Evolutionary conservation across 768 basidiomycete genomes (phyloP).

Genomic region (Roridomyces roridus): DNA sequence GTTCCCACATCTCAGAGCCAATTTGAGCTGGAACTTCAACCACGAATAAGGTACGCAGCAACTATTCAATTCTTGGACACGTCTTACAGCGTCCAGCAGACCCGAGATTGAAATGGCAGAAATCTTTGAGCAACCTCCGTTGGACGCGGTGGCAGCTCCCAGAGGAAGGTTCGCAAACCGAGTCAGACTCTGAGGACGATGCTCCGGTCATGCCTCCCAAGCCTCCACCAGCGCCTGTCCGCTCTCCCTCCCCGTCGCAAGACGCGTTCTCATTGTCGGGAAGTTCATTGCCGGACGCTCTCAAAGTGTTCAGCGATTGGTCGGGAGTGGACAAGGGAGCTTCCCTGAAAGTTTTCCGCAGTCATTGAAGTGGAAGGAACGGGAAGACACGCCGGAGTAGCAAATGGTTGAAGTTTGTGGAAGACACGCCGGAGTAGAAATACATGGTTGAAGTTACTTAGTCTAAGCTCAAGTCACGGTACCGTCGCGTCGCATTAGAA

Average conservation of each 20-base stretch:
- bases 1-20: constrained; percentile 56
- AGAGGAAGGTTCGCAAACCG: constrained; percentile 40
- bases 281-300: constrained; percentile 43
- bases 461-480: background rate
- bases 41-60: constrained; percentile 13
- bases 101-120: constrained; percentile 21
- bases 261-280: constrained; percentile 1
- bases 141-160: background rate
- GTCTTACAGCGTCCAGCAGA: constrained; percentile 5
- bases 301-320: constrained; percentile 52
- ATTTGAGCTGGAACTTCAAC: constrained; percentile 41
- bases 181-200: constrained; percentile 44
- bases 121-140: constrained; percentile 10
- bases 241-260: constrained; percentile 15
- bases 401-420: too few relatives aligned
- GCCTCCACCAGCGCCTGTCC: background rate
- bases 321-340: constrained; percentile 43
- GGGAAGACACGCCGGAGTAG: background rate
- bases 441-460: too few relatives aligned
- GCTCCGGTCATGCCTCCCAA: constrained; percentile 9
- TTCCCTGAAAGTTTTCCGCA: constrained; percentile 49
- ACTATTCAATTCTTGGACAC: background rate
- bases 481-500: background rate
- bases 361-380: constrained; percentile 34
- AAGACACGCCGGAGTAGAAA: too few relatives aligned